Conservation (phyloP, 2,329 filamentous ascomycete species). For the Penicillium sumatraense region DNA sequence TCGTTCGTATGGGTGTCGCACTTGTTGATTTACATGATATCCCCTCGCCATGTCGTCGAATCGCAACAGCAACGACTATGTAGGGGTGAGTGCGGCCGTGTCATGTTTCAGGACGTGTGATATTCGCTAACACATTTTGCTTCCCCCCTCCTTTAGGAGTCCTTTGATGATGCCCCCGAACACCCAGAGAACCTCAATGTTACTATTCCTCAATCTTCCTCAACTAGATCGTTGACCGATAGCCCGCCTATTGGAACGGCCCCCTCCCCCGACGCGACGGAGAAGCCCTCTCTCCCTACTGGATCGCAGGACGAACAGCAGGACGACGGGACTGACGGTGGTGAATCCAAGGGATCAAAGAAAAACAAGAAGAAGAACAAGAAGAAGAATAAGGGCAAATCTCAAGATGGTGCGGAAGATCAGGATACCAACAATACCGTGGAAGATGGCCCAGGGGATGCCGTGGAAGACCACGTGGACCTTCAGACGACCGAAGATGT, state of each 20-base stretch:
- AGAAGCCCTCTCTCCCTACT: conserved; percentile 34
- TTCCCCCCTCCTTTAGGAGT: conserved; percentile 59
- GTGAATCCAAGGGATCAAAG: conserved; percentile 6
- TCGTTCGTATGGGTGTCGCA: conserved; percentile 22
- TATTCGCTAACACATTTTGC: not conserved
- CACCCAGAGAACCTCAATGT: conserved; percentile 36
- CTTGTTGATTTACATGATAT: conserved; percentile 22
- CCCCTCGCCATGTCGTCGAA: conserved; percentile 41
- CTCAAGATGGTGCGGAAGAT: conserved; percentile 1
- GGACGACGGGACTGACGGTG: conserved; percentile 11
- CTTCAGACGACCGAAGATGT: conserved; percentile 5
- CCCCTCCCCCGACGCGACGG: conserved; percentile 42
- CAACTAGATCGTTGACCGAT: conserved; percentile 65
- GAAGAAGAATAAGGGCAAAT: conserved; percentile 18
- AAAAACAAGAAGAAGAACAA: conserved; percentile 20
- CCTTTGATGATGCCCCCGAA: conserved; percentile 79
- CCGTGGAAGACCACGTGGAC: conserved; percentile 17
- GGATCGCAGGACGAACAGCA: conserved; percentile 32
- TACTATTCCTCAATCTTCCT: conserved; percentile 47
- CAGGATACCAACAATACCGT: conserved; percentile 6
- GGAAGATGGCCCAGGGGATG: conserved; percentile 21
- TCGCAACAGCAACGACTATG: conserved; percentile 47
- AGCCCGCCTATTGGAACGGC: conserved; percentile 46
- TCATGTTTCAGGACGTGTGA: conserved; percentile 17
- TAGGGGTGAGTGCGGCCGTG: conserved; percentile 41